These are phyloP conservation scores for Dunaliella primolecta DNA, from an alignment of 139 green algal species.

Conservation along the genomic window DNA sequence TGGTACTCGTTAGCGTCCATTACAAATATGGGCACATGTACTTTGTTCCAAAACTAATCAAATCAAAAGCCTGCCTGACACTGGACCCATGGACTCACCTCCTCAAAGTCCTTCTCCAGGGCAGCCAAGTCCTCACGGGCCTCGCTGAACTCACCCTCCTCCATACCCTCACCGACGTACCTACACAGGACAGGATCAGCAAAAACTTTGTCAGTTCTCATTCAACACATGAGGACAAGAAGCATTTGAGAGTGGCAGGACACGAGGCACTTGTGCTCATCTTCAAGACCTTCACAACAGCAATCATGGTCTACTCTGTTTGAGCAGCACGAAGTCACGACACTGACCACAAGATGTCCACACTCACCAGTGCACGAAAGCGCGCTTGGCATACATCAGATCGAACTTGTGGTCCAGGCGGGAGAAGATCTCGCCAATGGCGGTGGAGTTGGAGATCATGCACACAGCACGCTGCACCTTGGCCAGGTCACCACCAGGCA, in stretches of 20 bases:
- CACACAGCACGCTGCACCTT: slow-evolving; percentile 99
- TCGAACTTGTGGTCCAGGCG: slow-evolving; percentile 99
- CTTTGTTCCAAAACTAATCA: too few relatives aligned
- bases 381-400: slow-evolving; percentile 99
- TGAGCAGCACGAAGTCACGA: too few relatives aligned
- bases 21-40: too few relatives aligned
- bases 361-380: slow-evolving; percentile 94
- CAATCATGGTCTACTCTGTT: too few relatives aligned
- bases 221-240: not conserved
- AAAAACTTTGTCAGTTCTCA: not conserved
- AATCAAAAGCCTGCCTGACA: too few relatives aligned
- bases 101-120: slow-evolving; percentile 99
- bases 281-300: too few relatives aligned
- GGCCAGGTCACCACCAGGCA: slow-evolving; percentile 94
- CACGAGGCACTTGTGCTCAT: too few relatives aligned
- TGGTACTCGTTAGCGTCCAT: too few relatives aligned
- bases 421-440: slow-evolving; percentile 97
- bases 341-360: too few relatives aligned
- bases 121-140: slow-evolving; percentile 95
- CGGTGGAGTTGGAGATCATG: slow-evolving; percentile 99
- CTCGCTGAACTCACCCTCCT: slow-evolving; percentile 87
- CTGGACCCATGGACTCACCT: too few relatives aligned
- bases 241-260: too few relatives aligned
- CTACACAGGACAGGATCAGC: not conserved
- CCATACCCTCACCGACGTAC: slow-evolving; percentile 97